Evolutionary conservation across 1,284 basidiomycete genomes (phyloP), one percentile per base, ranked within the genome.

Genomic region (Pisolithus thermaeus): DNA sequence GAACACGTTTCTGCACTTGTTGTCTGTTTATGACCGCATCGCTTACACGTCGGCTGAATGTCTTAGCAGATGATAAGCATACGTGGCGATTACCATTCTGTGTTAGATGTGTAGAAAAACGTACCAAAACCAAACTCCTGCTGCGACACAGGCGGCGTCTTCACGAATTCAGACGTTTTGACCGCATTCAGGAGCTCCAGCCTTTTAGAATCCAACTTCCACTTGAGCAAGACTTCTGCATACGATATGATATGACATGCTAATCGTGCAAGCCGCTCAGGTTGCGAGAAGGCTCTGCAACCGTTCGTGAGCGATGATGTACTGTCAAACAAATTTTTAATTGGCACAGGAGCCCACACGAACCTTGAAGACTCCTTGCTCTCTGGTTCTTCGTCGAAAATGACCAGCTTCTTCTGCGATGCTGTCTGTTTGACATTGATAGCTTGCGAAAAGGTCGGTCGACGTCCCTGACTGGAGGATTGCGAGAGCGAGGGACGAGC

Each of bases 151-250:
- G 59, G 53, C 51, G 67, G 53, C 49, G 64, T 52, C 44, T 52
- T 52, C 12, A 59, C 48, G 12, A 61, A 62, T 22, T 70, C 41
- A 16, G 68, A 70, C 4, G 52, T 61, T 55, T 71, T 73, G 40
- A 80, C 73, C 49, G 82, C 75, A 58, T 88, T 87, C 50, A 91
- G 64, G 12, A 92, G 70, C 52, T 87, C 85, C 11, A 83, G 69
- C 14, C 90, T 77, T 60, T 87, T 83, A 27, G 80, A 76, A 50
- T 78, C 71, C 42, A 92, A 66, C 55, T 81, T 73, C 81, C 87
- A 88, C 40, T 83, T 72, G 54, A 85, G 81, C 12, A 93, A 71
- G 59, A 85, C 73, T 56, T 92, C 88, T 1, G 84, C 84, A 63
- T 92, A 92, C 0, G 76, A 74, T 38, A 83, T 66, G n/a, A 89